A percentile compares a stretch with the other conserved stretches of the same genome.
These are phyloP conservation scores for Mollisiaceae sp. DNA, from an alignment of 2,329 filamentous ascomycete species.

Conservation along the genomic window DNA sequence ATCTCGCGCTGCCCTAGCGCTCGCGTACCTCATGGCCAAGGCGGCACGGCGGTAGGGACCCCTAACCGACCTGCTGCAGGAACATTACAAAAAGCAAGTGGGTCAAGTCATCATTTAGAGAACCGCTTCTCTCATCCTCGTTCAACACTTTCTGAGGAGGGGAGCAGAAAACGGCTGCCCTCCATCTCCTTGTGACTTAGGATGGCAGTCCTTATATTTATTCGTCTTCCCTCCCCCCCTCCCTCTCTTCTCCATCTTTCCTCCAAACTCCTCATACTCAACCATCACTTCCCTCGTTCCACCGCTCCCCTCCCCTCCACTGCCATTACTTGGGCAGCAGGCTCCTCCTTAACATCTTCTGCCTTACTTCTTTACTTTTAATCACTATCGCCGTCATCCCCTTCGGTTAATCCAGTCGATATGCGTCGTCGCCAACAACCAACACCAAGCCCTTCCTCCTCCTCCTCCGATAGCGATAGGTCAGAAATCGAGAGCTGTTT, in stretches of 20 bases:
- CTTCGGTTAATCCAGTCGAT: conserved; percentile 18
- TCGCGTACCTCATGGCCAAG: too few species aligned
- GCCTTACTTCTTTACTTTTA: conserved; percentile 17
- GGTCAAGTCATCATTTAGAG: too few species aligned
- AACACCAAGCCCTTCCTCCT: conserved; percentile 26
- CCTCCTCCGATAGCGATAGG: conserved; percentile 28
- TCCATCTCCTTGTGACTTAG: conserved; percentile 23
- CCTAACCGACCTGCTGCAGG: too few species aligned
- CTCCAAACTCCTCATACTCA: conserved; percentile 26
- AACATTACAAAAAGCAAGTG: too few species aligned
- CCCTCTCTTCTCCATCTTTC: conserved; percentile 29
- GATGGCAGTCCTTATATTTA: conserved; percentile 28
- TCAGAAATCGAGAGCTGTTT: conserved; percentile 36
- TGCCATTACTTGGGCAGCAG: conserved; percentile 24
- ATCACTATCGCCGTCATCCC: conserved; percentile 13
- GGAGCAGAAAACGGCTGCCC: conserved; percentile 26
- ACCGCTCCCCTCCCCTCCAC: conserved; percentile 17
- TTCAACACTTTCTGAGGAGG: conserved; percentile 16
- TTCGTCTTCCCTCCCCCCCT: conserved; percentile 25
- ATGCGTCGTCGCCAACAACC: conserved; percentile 28
- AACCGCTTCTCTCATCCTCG: conserved; percentile 25
- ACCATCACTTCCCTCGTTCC: conserved; percentile 26
- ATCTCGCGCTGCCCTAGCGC: too few species aligned
- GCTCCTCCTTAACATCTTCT: conserved; percentile 18
- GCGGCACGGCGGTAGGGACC: too few species aligned